Percentiles rank a stretch among this genome's conserved stretches.
Conservation (phyloP, 108 stramenopile genomes). For the Skeletonema menzelii region DNA sequence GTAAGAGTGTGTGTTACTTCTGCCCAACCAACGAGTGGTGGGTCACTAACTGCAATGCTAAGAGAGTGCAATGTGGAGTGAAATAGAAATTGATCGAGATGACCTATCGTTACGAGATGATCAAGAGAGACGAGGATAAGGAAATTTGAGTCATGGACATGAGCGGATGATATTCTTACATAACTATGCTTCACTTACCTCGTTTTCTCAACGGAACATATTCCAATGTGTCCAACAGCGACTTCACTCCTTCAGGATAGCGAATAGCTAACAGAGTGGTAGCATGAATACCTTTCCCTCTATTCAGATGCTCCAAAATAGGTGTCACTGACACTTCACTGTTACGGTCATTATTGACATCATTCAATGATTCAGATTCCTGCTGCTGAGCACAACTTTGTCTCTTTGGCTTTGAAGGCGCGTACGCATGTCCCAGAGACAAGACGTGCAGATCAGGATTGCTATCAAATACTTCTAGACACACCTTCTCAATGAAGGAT, state of each 20-base stretch:
- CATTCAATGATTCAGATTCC: background rate
- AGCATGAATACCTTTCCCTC: slow-evolving; percentile 32
- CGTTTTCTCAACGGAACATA: slow-evolving; percentile 22
- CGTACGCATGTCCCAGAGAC: slow-evolving; percentile 31
- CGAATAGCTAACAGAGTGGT: slow-evolving; percentile 31
- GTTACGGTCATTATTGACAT: background rate
- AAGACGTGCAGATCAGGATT: slow-evolving; percentile 28
- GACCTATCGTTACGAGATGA: background rate
- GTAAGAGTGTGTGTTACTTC: slow-evolving; percentile 36
- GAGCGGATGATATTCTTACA: background rate
- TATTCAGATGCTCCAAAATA: slow-evolving; percentile 11
- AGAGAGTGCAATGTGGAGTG: slow-evolving; percentile 24
- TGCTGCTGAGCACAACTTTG: background rate
- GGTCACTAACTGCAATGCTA: slow-evolving; percentile 20
- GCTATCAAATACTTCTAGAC: slow-evolving; percentile 8
- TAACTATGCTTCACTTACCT: background rate
- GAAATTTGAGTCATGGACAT: background rate
- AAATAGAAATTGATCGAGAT: slow-evolving; percentile 45
- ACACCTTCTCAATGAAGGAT: slow-evolving; percentile 12
- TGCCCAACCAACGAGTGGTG: slow-evolving; percentile 39
- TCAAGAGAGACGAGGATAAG: background rate
- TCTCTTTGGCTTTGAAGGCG: slow-evolving; percentile 18
- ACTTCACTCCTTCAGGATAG: slow-evolving; percentile 21
- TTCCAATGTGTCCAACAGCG: slow-evolving; percentile 17
- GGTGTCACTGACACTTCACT: background rate